These are phyloP conservation scores for Trypanosoma scelopori DNA, from an alignment of 208 protist species.

Conservation along the genomic window DNA sequence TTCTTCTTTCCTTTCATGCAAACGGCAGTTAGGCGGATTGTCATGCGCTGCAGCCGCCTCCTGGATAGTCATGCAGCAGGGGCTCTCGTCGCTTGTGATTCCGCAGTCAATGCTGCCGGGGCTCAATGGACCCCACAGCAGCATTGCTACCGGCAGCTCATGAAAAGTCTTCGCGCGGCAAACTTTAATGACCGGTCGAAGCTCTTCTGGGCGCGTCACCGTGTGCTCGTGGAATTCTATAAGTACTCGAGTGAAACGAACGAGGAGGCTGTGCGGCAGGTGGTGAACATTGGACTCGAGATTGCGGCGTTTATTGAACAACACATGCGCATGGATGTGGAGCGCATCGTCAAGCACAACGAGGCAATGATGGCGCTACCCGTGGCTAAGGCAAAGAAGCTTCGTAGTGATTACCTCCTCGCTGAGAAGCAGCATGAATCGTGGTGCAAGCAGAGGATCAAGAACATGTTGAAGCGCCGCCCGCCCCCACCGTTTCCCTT, in stretches of 20 bases:
- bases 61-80: not conserved
- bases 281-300: slow-evolving; percentile 65
- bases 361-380: slow-evolving; percentile 72
- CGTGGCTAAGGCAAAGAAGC: slow-evolving; percentile 71
- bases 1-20: not conserved
- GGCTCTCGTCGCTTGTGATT: no score
- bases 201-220: slow-evolving; percentile 89
- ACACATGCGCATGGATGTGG: slow-evolving; percentile 86
- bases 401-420: slow-evolving; percentile 72
- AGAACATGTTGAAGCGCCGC: slow-evolving; percentile 69
- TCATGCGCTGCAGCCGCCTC: slow-evolving; percentile 13
- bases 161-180: slow-evolving; percentile 69
- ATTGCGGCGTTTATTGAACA: slow-evolving; percentile 67
- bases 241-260: slow-evolving; percentile 74
- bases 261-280: slow-evolving; percentile 40
- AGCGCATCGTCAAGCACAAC: slow-evolving; percentile 83
- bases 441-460: slow-evolving; percentile 89
- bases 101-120: not conserved
- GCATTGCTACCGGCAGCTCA: slow-evolving; percentile 63
- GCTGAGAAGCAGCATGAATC: slow-evolving; percentile 87
- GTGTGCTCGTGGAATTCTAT: slow-evolving; percentile 87
- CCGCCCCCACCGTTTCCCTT: slow-evolving; percentile 85
- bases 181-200: slow-evolving; percentile 87
- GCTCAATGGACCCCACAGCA: slow-evolving; percentile 70
- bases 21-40: not conserved